A percentile compares a stretch with the other conserved stretches of the same genome.
Conservation (phyloP, 805 yeast genomes). For the Barnettozyma wickerhamii region DNA sequence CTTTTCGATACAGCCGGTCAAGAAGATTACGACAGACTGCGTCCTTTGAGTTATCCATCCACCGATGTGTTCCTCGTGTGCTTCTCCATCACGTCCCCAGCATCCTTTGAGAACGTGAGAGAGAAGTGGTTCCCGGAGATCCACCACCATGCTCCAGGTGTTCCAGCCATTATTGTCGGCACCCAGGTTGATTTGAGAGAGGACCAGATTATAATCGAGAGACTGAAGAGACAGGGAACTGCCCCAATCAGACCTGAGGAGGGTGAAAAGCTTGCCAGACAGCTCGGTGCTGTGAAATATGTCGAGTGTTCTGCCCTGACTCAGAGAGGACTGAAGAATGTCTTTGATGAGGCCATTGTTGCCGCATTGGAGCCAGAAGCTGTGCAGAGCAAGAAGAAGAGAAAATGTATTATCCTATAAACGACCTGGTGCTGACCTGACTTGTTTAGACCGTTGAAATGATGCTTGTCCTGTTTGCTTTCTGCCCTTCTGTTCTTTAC, state of each 20-base stretch:
- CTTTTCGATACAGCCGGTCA: slow-evolving; percentile 98
- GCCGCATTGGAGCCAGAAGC: slow-evolving; percentile 98
- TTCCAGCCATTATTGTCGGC: slow-evolving; percentile 94
- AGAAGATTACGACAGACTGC: slow-evolving; percentile 96
- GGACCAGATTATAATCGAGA: slow-evolving; percentile 85
- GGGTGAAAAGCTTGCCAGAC: slow-evolving; percentile 92
- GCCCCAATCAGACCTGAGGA: slow-evolving; percentile 79
- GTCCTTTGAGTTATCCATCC: slow-evolving; percentile 95
- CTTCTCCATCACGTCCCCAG: slow-evolving; percentile 94
- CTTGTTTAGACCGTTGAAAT: neutral
- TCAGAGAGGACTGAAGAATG: slow-evolving; percentile 94
- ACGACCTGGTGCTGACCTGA: neutral
- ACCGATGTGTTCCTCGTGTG: slow-evolving; percentile 96
- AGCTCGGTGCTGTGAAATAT: slow-evolving; percentile 91
- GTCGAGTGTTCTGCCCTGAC: slow-evolving; percentile 98
- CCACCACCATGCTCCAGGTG: slow-evolving; percentile 97
- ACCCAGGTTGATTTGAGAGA: slow-evolving; percentile 94
- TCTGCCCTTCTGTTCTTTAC: neutral
- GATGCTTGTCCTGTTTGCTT: slow-evolving; percentile 1
- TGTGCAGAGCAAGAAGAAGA: slow-evolving; percentile 70
- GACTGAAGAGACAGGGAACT: slow-evolving; percentile 86
- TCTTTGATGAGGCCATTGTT: slow-evolving; percentile 97
- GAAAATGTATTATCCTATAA: slow-evolving; percentile 68
- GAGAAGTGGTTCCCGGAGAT: slow-evolving; percentile 99
- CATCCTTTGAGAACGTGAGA: slow-evolving; percentile 94